Percentiles rank a stretch among this genome's conserved stretches.
These are phyloP conservation scores for Pyrenophora teres DNA, from an alignment of 2,329 filamentous ascomycete species.

Conservation along the genomic window DNA sequence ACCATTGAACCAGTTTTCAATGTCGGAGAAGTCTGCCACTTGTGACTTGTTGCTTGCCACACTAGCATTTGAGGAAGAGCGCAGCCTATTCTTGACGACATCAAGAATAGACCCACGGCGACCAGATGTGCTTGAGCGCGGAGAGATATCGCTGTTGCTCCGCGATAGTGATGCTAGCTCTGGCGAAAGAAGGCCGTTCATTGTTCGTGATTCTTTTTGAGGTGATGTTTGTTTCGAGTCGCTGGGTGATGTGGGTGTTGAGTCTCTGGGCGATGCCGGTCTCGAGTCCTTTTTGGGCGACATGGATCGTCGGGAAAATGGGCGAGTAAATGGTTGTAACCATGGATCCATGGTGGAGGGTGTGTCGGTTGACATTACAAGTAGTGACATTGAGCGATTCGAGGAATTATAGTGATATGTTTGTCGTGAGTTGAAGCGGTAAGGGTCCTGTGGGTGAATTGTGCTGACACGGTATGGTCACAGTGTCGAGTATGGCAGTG, in stretches of 20 bases:
- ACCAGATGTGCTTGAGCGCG: conserved; percentile 26
- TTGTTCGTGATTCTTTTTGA: conserved; percentile 20
- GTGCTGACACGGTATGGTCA: background rate
- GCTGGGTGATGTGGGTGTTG: too few species aligned
- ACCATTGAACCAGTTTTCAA: conserved; percentile 37
- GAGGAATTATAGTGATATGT: background rate
- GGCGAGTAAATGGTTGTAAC: conserved; percentile 30
- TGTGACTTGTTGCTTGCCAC: conserved; percentile 20
- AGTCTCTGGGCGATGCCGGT: conserved; percentile 4
- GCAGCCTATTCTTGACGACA: conserved; percentile 30
- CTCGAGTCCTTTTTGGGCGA: conserved; percentile 19
- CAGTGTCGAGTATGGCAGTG: conserved; percentile 7
- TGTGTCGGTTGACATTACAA: conserved; percentile 32
- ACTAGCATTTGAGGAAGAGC: conserved; percentile 36
- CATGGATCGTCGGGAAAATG: conserved; percentile 4
- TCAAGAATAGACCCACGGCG: conserved; percentile 27
- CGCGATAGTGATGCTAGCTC: conserved; percentile 21
- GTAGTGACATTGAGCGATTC: conserved; percentile 27
- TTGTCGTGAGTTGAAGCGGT: conserved; percentile 4
- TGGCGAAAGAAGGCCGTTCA: conserved; percentile 22
- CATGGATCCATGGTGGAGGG: conserved; percentile 27
- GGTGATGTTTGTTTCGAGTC: conserved; percentile 20
- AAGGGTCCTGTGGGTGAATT: conserved; percentile 3
- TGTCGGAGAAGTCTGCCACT: conserved; percentile 31
- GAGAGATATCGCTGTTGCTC: conserved; percentile 35